Evolutionary conservation across 2,329 filamentous ascomycete species (phyloP), one percentile per base, ranked within the genome.

Genomic region (Lasiodiplodia sp.): DNA sequence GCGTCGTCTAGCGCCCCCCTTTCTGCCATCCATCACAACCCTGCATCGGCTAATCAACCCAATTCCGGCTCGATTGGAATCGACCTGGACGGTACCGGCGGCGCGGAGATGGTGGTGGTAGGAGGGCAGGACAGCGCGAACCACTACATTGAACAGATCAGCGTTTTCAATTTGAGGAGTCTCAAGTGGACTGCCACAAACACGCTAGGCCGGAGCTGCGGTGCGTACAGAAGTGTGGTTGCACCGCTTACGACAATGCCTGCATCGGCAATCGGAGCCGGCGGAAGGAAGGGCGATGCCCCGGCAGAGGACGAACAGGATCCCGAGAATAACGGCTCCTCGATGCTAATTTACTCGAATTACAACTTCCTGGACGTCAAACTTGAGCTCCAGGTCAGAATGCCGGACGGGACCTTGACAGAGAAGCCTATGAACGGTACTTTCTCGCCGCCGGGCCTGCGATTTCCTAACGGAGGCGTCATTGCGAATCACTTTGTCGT

Each of bases 311-410:
- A 72, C 38, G 58, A 68, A 37, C 47, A 64, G 51, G 85, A 85
- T 82, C 74, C 79, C 76, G 71, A 72, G 55, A 72, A 69, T 21
- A 81, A 69, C 78, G 81, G 79, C 23, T 85, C 87, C 7, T 85
- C 88, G 3, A 97, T 98, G 94, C 86, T 99, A 71, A 96, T 99
- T 56, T 99, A 99, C 79, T 98, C 95, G 28, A 99, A 99, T 78
- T 99, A 99, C 81, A 98, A 99, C 80, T 99, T 99, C 76, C 80
- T 99, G 67, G 95, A 99, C 74, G 96, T 99, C 72, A 98, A 97
- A 78, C 84, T 99, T 28, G 96, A 99, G 79, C 84, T 99, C 47
- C 96, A 98, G 79, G 89, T 99, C 58, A 89, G 96, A 65, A 85
- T 92, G 10, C 88, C 93, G 1, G 94, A 98, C 77, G 95, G 96